Conservation (phyloP, 2,329 filamentous ascomycete genomes). For the Fusarium tupiense region DNA sequence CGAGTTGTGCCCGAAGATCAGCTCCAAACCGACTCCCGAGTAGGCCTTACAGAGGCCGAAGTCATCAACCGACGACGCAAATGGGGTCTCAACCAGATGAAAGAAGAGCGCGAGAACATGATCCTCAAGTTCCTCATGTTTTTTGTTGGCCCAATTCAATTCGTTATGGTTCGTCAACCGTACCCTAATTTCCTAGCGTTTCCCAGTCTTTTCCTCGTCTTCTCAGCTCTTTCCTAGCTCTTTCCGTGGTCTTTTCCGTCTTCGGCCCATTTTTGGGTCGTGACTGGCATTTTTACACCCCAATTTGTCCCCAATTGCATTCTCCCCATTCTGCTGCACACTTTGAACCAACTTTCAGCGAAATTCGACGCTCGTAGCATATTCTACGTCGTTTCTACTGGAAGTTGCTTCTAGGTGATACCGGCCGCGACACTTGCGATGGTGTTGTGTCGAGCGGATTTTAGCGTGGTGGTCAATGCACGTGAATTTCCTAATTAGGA, state of each 20-base stretch:
- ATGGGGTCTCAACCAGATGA: constrained; percentile 89
- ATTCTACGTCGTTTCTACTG: not conserved
- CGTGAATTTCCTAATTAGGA: not conserved
- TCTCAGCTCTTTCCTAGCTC: not conserved
- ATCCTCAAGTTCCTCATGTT: constrained; percentile 84
- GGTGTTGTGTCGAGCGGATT: not conserved
- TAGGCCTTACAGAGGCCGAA: constrained; percentile 78
- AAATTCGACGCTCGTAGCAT: too few relatives aligned
- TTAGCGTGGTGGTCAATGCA: not conserved
- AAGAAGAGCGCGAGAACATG: constrained; percentile 88
- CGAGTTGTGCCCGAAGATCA: constrained; percentile 77
- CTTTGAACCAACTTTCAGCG: not conserved
- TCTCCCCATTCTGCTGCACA: too few relatives aligned
- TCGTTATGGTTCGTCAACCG: constrained; percentile 78
- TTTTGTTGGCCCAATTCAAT: constrained; percentile 90
- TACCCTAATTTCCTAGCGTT: not conserved
- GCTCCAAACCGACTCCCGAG: constrained; percentile 78
- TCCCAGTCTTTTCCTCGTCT: not conserved
- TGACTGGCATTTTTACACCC: too few relatives aligned
- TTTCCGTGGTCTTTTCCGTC: not conserved
- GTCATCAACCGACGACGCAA: constrained; percentile 72
- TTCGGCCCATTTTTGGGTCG: not conserved
- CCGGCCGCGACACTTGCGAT: not conserved
- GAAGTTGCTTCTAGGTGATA: not conserved
- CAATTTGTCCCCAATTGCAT: not conserved